These are phyloP conservation scores for Colletotrichum musae DNA, from an alignment of 2,329 filamentous ascomycete genomes.

Conservation along the genomic window DNA sequence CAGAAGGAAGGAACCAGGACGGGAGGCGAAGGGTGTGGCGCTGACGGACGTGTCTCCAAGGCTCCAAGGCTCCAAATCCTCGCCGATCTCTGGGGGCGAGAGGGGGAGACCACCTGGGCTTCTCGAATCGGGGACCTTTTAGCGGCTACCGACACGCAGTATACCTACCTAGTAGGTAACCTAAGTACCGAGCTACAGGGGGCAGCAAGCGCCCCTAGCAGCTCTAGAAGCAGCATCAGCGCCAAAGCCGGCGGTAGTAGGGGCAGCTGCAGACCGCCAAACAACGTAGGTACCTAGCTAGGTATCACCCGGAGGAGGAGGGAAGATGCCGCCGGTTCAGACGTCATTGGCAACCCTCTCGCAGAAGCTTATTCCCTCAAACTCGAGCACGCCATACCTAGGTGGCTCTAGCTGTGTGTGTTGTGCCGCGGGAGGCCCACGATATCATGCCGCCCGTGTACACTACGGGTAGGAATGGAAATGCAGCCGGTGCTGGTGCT, in stretches of 20 bases:
- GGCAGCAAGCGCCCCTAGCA: background rate
- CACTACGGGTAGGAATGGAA: background rate
- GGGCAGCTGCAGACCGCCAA: background rate
- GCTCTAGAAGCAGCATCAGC: background rate
- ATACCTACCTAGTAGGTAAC: background rate
- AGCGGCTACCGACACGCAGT: background rate
- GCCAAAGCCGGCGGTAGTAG: background rate
- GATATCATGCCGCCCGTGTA: background rate
- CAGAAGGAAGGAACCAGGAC: background rate
- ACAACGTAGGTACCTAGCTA: too few species aligned
- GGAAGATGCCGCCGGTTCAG: constrained; percentile 5
- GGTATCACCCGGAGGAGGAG: too few species aligned
- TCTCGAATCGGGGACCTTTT: constrained; percentile 14
- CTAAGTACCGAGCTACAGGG: background rate
- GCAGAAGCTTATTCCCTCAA: constrained; percentile 37
- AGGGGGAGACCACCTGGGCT: constrained; percentile 12
- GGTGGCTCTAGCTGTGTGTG: background rate
- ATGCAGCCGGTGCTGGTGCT: background rate
- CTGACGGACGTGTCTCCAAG: constrained; percentile 22
- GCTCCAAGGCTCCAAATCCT: background rate
- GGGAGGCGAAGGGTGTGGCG: constrained; percentile 33
- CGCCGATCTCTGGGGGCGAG: constrained; percentile 31
- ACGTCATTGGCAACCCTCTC: constrained; percentile 34
- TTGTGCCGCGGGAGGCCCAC: constrained; percentile 22
- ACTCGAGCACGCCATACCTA: constrained; percentile 31